These are phyloP conservation scores for Camelina sativa DNA, from an alignment of 345 rosid species.

Conservation along the genomic window DNA sequence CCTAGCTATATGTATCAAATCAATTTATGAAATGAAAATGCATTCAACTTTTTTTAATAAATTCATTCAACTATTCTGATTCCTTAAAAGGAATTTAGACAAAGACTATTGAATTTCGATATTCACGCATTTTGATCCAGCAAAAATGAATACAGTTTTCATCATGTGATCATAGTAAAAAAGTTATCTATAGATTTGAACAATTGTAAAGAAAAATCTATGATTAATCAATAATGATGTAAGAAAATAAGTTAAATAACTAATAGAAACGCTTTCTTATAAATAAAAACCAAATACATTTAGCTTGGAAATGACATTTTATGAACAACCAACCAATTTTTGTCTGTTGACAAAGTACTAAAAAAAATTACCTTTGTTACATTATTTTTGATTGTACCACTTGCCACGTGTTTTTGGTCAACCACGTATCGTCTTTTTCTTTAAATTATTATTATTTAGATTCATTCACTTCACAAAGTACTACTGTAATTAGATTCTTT, in stretches of 20 bases:
- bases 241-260: background rate
- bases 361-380: background rate
- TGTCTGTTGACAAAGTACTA: background rate
- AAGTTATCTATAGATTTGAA: too few species aligned
- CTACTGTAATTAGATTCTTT: background rate
- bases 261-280: background rate
- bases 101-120: background rate
- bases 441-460: background rate
- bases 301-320: background rate
- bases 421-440: conserved; percentile 4
- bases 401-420: conserved; percentile 2
- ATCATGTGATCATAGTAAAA: too few species aligned
- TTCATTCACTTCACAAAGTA: background rate
- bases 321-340: background rate
- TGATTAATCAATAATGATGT: background rate
- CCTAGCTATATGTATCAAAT: background rate
- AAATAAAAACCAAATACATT: background rate
- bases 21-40: background rate
- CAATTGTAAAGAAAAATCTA: background rate
- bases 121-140: background rate
- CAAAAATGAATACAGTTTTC: too few species aligned
- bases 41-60: too few species aligned
- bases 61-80: background rate
- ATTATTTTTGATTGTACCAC: background rate
- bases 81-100: background rate